Base-by-base conservation (phyloP, 2,329 filamentous ascomycete species). In the Aspergillus proliferans region DNA sequence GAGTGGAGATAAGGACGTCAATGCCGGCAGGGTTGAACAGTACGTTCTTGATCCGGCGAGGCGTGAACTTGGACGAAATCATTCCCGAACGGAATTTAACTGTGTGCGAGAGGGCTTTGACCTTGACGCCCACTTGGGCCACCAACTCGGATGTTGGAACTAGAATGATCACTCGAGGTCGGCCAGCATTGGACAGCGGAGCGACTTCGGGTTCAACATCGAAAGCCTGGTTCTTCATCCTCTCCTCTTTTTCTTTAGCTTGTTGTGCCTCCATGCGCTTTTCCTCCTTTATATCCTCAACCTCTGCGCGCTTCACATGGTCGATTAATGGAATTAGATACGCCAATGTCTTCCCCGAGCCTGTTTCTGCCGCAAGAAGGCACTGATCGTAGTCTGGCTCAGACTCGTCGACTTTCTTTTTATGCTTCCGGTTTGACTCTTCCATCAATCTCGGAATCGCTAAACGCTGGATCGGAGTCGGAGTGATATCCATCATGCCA, bases 91-190 rank as follows among this genome's bases (percentile, higher is more conserved):
- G 89, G 73, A 90, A 94, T 71, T 96, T 97, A 71, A 87, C 80
- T 0, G 80, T 81, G 67, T 98, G 92, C 1, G 88, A 87, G 34
- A 98, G 78, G 8, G 79, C 78, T 71, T 96, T 97, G 48, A 88
- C 81, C 18, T 95, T 82, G 10, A 74, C 76, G 47, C 87, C 87
- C 24, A 98, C 88, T 71, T 98, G 93, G 21, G 84, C 79, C 24
- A 96, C 92, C 15, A 98, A 80, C 72, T 98, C 93, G 0, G 92
- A 85, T 0, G 93, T 95, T 1, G 93, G 93, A 1, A 98, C 86
- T 8, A 98, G 80, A 46, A 98, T 84, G 55, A 98, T 79, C 34
- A 86, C 87, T 54, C 84, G 83, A 2, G 93, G 93, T 26, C 91
- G 82, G 18, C 86, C 91, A 12, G 67, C 66, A 82, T 87, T 50